These are phyloP conservation scores for Tuber aestivum DNA, from an alignment of 495 filamentous ascomycete genomes.

Conservation along the genomic window DNA sequence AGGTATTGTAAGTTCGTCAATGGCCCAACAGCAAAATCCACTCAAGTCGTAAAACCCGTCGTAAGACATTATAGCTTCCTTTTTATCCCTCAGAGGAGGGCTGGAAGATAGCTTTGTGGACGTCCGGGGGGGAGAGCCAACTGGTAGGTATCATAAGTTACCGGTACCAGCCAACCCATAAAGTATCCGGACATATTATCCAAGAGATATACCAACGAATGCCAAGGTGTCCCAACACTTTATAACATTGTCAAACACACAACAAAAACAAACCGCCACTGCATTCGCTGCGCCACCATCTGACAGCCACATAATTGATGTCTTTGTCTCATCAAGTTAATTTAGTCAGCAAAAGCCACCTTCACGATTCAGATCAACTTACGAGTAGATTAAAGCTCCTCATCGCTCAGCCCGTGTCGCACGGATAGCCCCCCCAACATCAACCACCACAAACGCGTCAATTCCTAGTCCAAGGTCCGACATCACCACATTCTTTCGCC, in stretches of 20 bases:
- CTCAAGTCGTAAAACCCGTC: too few species aligned
- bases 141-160: too few species aligned
- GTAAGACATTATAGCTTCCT: too few species aligned
- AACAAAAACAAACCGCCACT: too few species aligned
- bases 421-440: constrained; percentile 17
- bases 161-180: background rate
- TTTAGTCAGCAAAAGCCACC: background rate
- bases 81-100: background rate
- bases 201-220: too few species aligned
- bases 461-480: constrained; percentile 4
- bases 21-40: too few species aligned
- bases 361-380: constrained; percentile 2
- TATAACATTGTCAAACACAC: too few species aligned
- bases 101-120: too few species aligned
- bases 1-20: too few species aligned
- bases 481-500: constrained; percentile 4
- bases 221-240: too few species aligned
- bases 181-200: too few species aligned
- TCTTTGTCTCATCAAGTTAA: background rate
- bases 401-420: constrained; percentile 16
- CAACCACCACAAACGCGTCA: constrained; percentile 23
- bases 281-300: background rate
- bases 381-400: constrained; percentile 28
- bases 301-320: background rate
- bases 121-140: too few species aligned